Percentiles rank a stretch among this genome's conserved stretches.
Conservation (phyloP, 1,284 basidiomycete species). For the Fomitopsis palustris region DNA sequence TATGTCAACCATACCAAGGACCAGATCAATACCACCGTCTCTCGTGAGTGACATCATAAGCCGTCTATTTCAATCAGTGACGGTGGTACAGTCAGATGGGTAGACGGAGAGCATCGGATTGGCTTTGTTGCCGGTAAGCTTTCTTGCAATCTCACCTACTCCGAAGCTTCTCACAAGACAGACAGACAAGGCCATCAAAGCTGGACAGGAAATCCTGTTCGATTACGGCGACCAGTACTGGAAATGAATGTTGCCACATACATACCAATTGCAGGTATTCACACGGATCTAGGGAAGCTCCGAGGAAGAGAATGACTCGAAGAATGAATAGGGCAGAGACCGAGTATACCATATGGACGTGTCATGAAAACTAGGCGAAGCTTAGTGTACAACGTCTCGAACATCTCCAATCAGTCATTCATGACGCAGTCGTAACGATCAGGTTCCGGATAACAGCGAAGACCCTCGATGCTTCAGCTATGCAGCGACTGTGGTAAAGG, state of each 20-base stretch:
- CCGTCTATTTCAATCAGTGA: not conserved
- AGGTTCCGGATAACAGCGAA: too few species aligned
- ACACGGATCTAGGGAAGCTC: too few species aligned
- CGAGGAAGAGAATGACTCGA: too few species aligned
- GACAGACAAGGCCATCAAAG: constrained; percentile 32
- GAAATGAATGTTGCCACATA: not conserved
- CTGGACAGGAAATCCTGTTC: constrained; percentile 45
- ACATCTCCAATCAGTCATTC: not conserved
- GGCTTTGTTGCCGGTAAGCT: constrained; percentile 48
- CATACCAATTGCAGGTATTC: too few species aligned
- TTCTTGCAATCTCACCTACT: not conserved
- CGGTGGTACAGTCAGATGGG: constrained; percentile 42
- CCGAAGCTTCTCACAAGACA: not conserved
- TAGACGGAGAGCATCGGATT: constrained; percentile 59
- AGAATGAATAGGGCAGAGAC: too few species aligned
- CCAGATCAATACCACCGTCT: constrained; percentile 42
- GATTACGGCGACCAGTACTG: constrained; percentile 46
- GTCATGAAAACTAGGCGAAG: not conserved
- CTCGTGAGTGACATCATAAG: too few species aligned
- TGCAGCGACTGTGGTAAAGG: too few species aligned
- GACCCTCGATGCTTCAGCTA: too few species aligned
- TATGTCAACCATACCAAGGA: constrained; percentile 53
- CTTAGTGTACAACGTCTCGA: not conserved
- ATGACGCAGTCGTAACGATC: not conserved
- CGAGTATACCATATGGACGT: not conserved